Conservation (phyloP, 2,329 filamentous ascomycete genomes). For the Aspergillus jensenii region DNA sequence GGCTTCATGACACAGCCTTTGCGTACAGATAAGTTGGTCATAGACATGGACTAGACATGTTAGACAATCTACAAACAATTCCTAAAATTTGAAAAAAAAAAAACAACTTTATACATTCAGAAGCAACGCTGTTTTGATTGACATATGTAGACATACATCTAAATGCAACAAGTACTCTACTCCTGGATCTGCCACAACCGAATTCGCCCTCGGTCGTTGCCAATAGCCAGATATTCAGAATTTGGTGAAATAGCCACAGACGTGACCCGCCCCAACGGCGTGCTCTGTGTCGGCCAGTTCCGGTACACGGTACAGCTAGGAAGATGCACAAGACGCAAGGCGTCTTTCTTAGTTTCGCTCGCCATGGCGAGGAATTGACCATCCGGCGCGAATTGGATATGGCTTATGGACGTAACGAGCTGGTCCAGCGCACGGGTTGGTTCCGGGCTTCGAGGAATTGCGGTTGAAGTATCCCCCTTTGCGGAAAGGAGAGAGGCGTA, state of each 20-base stretch:
- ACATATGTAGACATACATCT: neutral
- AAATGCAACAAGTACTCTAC: constrained; percentile 38
- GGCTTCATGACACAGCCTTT: neutral
- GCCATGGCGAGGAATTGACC: constrained; percentile 86
- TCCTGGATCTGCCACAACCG: constrained; percentile 83
- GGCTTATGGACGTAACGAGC: constrained; percentile 79
- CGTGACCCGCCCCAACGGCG: constrained; percentile 81
- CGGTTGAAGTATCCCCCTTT: constrained; percentile 27
- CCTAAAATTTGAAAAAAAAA: neutral
- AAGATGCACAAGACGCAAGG: constrained; percentile 76
- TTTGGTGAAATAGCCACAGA: constrained; percentile 66
- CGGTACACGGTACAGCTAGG: constrained; percentile 91
- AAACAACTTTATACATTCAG: neutral
- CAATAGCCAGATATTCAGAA: constrained; percentile 75
- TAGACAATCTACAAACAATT: neutral
- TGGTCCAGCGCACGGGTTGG: constrained; percentile 78
- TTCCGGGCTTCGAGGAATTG: constrained; percentile 66
- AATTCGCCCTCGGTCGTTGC: constrained; percentile 85
- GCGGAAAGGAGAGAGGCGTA: constrained; percentile 32
- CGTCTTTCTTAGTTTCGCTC: constrained; percentile 84
- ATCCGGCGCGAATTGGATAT: constrained; percentile 79
- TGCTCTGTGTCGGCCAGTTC: constrained; percentile 94
- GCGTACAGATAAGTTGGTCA: neutral
- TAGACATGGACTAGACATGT: constrained; percentile 1
- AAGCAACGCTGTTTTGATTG: neutral